A percentile compares a stretch with the other conserved stretches of the same genome.
These are phyloP conservation scores for Boletus pseudopeckii DNA, from an alignment of 768 basidiomycete species.

Conservation along the genomic window DNA sequence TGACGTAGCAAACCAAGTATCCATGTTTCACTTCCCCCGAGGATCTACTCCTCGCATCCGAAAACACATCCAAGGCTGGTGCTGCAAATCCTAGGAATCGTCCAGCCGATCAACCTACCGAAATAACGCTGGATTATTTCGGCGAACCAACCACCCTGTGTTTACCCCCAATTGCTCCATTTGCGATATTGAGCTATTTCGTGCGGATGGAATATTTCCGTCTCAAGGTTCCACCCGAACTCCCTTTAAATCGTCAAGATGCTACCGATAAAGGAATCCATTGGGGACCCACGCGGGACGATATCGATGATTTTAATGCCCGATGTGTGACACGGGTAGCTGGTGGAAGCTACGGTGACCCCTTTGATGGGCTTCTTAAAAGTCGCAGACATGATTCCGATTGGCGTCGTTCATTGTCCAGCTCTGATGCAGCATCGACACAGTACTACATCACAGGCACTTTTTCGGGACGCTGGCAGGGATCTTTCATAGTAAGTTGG, in stretches of 20 bases:
- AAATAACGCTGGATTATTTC: constrained; percentile 40
- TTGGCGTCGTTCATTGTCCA: constrained; percentile 23
- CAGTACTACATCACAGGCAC: constrained; percentile 40
- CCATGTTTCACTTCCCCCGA: constrained; percentile 43
- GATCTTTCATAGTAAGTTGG: constrained; percentile 43
- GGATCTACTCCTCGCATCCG: constrained; percentile 25
- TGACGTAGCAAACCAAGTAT: constrained; percentile 19
- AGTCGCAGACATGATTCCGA: constrained; percentile 33
- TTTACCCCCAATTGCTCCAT: constrained; percentile 44
- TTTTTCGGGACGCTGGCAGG: constrained; percentile 48
- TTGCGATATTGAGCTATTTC: constrained; percentile 49
- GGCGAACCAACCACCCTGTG: constrained; percentile 33
- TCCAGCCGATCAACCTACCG: constrained; percentile 29
- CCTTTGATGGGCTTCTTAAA: constrained; percentile 19
- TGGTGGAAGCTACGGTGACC: constrained; percentile 16
- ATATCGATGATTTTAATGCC: constrained; percentile 41
- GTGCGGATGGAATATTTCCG: constrained; percentile 36
- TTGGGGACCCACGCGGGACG: constrained; percentile 44
- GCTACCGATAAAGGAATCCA: constrained; percentile 28
- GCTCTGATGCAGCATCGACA: neutral
- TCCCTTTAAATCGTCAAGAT: constrained; percentile 35
- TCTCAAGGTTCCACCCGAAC: constrained; percentile 40
- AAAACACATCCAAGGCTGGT: constrained; percentile 11
- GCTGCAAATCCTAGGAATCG: constrained; percentile 26
- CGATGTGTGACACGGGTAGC: constrained; percentile 42